phyloP scores from a whole-genome alignment of 2,329 filamentous ascomycete genomes.

The Chaetomiaceae sp. region DNA sequence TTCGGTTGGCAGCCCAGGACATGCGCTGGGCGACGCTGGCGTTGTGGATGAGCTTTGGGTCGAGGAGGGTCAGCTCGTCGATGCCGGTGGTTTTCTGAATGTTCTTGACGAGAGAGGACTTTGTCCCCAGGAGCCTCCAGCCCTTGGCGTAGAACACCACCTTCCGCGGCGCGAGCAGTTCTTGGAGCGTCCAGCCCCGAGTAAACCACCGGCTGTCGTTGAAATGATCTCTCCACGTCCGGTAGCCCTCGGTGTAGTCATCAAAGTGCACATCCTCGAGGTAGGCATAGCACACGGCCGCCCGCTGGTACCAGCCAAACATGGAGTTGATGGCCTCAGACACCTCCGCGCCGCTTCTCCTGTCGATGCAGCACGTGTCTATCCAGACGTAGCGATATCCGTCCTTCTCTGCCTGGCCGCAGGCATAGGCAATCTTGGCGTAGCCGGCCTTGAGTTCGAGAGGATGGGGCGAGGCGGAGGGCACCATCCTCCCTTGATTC shows the following conservation, averaged over 20 bases:
- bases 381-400: slow-evolving; percentile 32
- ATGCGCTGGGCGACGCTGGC: slow-evolving; percentile 35
- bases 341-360: slow-evolving; percentile 33
- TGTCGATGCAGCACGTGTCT: slow-evolving; percentile 39
- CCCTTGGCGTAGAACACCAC: slow-evolving; percentile 25
- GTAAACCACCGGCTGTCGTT: slow-evolving; percentile 22
- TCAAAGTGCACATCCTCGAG: slow-evolving; percentile 30
- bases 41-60: slow-evolving; percentile 16
- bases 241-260: slow-evolving; percentile 15
- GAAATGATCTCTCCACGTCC: slow-evolving; percentile 23
- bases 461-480: slow-evolving; percentile 6
- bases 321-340: slow-evolving; percentile 37
- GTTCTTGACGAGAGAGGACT: slow-evolving; percentile 19
- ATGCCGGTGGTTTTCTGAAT: slow-evolving; percentile 21
- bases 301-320: slow-evolving; percentile 32
- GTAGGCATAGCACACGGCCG: slow-evolving; percentile 33
- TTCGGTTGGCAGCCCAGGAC: slow-evolving; percentile 36
- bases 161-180: slow-evolving; percentile 22
- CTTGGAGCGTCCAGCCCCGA: slow-evolving; percentile 25
- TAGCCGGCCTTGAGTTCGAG: slow-evolving; percentile 29
- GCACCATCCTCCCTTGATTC: neutral
- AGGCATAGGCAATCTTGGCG: slow-evolving; percentile 33
- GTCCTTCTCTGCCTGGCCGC: slow-evolving; percentile 28
- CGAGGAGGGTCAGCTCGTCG: slow-evolving; percentile 19
- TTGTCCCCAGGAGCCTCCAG: slow-evolving; percentile 24